Evolutionary conservation across 2,329 filamentous ascomycete species (phyloP).

Genomic region (Aurifilum marmelostoma): DNA sequence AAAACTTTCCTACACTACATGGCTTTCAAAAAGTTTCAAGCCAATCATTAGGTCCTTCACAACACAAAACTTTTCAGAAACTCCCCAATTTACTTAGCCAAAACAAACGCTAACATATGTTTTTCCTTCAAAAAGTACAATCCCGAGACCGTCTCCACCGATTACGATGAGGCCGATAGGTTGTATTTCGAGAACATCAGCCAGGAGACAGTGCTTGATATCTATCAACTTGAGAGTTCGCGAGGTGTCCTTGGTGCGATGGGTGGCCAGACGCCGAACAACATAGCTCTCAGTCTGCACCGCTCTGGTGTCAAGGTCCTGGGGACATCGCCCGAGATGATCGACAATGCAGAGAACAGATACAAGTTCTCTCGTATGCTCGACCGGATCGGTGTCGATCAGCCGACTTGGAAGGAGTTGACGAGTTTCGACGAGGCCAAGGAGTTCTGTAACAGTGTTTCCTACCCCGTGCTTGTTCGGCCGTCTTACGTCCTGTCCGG

Average conservation of each 20-base stretch:
- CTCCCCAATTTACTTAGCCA: no score
- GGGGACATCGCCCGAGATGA: slow-evolving; percentile 98
- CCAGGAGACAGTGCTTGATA: slow-evolving; percentile 86
- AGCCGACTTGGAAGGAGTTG: slow-evolving; percentile 97
- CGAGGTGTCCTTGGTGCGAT: slow-evolving; percentile 90
- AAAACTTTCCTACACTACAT: no score
- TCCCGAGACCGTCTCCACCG: slow-evolving; percentile 85
- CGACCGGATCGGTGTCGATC: slow-evolving; percentile 91
- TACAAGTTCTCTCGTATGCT: slow-evolving; percentile 99
- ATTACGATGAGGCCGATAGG: slow-evolving; percentile 92
- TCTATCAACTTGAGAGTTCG: slow-evolving; percentile 84
- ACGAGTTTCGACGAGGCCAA: slow-evolving; percentile 92
- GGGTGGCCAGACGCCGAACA: slow-evolving; percentile 97
- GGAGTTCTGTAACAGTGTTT: slow-evolving; percentile 83
- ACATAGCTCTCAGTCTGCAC: slow-evolving; percentile 89
- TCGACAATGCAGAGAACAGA: slow-evolving; percentile 93
- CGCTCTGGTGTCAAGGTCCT: slow-evolving; percentile 89
- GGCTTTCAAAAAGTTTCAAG: no score
- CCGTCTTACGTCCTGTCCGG: slow-evolving; percentile 97
- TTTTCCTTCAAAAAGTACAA: slow-evolving; percentile 49
- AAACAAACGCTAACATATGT: background rate
- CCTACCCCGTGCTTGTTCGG: slow-evolving; percentile 91
- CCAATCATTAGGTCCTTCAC: no score
- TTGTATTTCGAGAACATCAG: slow-evolving; percentile 97
- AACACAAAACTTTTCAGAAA: no score